Evolutionary conservation across 2,329 filamentous ascomycete species (phyloP).

Genomic region (Aureobasidium sp.): DNA sequence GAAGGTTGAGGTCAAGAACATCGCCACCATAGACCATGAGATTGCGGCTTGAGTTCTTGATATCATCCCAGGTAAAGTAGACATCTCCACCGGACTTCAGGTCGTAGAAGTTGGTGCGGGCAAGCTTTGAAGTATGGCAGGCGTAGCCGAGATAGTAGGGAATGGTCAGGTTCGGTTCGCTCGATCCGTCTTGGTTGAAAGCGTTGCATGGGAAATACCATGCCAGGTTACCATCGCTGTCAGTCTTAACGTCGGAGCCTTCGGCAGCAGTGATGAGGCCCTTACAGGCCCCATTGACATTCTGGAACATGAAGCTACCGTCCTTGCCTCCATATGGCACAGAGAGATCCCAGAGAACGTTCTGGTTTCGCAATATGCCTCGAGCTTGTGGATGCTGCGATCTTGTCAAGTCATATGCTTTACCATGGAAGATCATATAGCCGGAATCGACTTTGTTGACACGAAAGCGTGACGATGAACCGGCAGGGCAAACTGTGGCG

Average conservation of each 20-base stretch:
- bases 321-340: conserved; percentile 73
- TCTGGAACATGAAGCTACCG: conserved; percentile 95
- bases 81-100: conserved; percentile 71
- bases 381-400: conserved; percentile 74
- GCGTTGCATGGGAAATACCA: conserved; percentile 96
- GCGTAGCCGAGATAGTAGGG: conserved; percentile 76
- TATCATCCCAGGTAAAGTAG: conserved; percentile 92
- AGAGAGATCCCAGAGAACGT: conserved; percentile 80
- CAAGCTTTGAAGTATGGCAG: conserved; percentile 70
- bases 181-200: conserved; percentile 91
- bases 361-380: conserved; percentile 66
- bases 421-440: conserved; percentile 95
- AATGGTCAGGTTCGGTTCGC: conserved; percentile 63
- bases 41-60: conserved; percentile 82
- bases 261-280: conserved; percentile 67
- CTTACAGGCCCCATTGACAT: conserved; percentile 96
- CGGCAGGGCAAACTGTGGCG: conserved; percentile 69
- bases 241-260: conserved; percentile 71
- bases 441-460: conserved; percentile 73
- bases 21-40: conserved; percentile 90
- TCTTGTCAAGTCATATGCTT: conserved; percentile 72
- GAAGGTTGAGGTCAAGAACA: conserved; percentile 80
- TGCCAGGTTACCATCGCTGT: conserved; percentile 65
- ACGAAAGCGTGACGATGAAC: conserved; percentile 60
- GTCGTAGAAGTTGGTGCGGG: conserved; percentile 68